phyloP scores from a whole-genome alignment of 768 basidiomycete genomes.

The Russula griseocarnosa region DNA sequence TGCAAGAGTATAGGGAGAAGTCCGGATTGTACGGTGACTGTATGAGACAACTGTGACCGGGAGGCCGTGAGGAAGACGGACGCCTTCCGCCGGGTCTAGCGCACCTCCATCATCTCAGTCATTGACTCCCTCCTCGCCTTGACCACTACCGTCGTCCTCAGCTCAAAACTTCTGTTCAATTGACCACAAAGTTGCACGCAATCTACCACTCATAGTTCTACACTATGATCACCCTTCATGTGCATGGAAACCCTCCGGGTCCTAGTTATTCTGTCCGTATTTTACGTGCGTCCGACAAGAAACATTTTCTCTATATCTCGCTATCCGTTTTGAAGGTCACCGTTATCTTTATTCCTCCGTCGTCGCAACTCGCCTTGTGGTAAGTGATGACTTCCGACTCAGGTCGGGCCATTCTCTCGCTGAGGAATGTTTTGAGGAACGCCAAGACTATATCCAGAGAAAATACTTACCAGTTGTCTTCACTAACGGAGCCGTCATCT shows the following conservation, averaged over 20 bases:
- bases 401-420: neutral
- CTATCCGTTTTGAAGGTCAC: neutral
- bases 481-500: too few relatives aligned
- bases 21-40: neutral
- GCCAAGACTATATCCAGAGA: too few relatives aligned
- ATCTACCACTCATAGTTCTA: neutral
- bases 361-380: neutral
- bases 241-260: too few relatives aligned
- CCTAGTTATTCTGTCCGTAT: too few relatives aligned
- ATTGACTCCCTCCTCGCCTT: neutral
- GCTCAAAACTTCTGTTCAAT: neutral
- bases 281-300: neutral
- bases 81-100: too few relatives aligned
- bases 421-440: neutral
- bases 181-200: neutral
- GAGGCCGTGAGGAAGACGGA: neutral
- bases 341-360: neutral
- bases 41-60: neutral
- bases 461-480: too few relatives aligned
- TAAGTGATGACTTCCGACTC: neutral
- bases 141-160: neutral
- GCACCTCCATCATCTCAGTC: too few relatives aligned
- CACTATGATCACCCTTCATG: too few relatives aligned
- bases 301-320: neutral
- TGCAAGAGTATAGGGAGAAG: neutral